A percentile compares a stretch with the other conserved stretches of the same genome.
These are phyloP conservation scores for Emmonsia crescens DNA, from an alignment of 2,329 filamentous ascomycete genomes.

Conservation along the genomic window DNA sequence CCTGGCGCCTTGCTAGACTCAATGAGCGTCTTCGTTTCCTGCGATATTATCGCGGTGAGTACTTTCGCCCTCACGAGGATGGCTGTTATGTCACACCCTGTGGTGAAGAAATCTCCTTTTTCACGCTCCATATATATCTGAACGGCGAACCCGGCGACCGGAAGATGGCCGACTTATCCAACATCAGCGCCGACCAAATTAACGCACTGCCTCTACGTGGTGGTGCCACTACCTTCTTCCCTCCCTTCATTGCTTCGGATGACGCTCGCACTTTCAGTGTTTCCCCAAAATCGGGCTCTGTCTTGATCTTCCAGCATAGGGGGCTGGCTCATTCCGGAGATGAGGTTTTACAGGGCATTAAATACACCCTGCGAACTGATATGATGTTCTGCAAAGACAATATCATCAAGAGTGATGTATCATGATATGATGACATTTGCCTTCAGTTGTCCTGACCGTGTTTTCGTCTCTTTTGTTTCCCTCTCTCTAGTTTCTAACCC, in stretches of 20 bases:
- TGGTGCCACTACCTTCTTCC: conserved; percentile 45
- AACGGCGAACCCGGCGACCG: conserved; percentile 34
- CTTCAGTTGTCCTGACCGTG: too few relatives aligned
- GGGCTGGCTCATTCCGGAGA: conserved; percentile 44
- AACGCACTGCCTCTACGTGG: conserved; percentile 31
- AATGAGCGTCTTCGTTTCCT: conserved; percentile 70
- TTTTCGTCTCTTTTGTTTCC: too few relatives aligned
- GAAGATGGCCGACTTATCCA: conserved; percentile 4
- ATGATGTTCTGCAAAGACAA: conserved; percentile 36
- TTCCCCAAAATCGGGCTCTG: conserved; percentile 40
- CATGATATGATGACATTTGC: background rate
- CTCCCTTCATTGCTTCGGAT: conserved; percentile 15
- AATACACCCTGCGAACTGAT: conserved; percentile 48
- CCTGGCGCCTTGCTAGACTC: conserved; percentile 32
- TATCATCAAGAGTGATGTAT: background rate
- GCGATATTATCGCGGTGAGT: conserved; percentile 60
- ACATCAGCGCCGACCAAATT: background rate
- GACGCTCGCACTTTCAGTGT: conserved; percentile 31
- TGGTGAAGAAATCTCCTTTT: conserved; percentile 39
- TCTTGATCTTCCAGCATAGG: conserved; percentile 48
- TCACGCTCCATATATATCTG: conserved; percentile 48
- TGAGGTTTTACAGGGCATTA: conserved; percentile 42
- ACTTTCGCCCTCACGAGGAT: conserved; percentile 63
- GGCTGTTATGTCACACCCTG: conserved; percentile 50
- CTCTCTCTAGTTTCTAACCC: too few relatives aligned